These are phyloP conservation scores for Haberlea rhodopensis DNA, from an alignment of 257 asterid genomes.

Conservation along the genomic window DNA sequence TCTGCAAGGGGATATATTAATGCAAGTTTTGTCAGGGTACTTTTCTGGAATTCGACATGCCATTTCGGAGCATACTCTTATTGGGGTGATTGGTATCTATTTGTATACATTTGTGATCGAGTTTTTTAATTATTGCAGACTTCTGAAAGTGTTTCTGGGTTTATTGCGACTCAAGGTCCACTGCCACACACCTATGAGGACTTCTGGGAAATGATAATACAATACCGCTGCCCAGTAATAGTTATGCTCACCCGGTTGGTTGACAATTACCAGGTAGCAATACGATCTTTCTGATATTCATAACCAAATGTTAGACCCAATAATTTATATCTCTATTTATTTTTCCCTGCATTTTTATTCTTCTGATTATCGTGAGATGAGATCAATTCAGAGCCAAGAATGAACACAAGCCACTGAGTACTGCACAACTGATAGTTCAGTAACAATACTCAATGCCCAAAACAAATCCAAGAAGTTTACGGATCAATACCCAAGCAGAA, in stretches of 20 bases:
- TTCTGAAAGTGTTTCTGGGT: slow-evolving; percentile 63
- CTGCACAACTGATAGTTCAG: no score
- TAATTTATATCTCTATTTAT: neutral
- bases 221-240: slow-evolving; percentile 75
- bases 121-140: slow-evolving; percentile 49
- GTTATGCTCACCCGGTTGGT: slow-evolving; percentile 84
- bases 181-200: slow-evolving; percentile 79
- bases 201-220: slow-evolving; percentile 92
- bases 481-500: no score
- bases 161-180: slow-evolving; percentile 97
- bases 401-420: no score
- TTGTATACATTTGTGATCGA: slow-evolving; percentile 20
- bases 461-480: no score
- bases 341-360: neutral
- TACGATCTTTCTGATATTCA: neutral
- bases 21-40: slow-evolving; percentile 72
- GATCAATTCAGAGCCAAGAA: no score
- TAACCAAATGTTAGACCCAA: neutral
- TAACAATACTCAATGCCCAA: no score
- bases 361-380: neutral
- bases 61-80: slow-evolving; percentile 12
- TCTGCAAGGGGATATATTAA: slow-evolving; percentile 83
- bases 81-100: slow-evolving; percentile 4
- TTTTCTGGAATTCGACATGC: neutral
- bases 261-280: slow-evolving; percentile 42